Percentiles rank a stretch among this genome's conserved stretches.
These are phyloP conservation scores for Boletus tylopilopsis DNA, from an alignment of 768 basidiomycete genomes.

Conservation along the genomic window DNA sequence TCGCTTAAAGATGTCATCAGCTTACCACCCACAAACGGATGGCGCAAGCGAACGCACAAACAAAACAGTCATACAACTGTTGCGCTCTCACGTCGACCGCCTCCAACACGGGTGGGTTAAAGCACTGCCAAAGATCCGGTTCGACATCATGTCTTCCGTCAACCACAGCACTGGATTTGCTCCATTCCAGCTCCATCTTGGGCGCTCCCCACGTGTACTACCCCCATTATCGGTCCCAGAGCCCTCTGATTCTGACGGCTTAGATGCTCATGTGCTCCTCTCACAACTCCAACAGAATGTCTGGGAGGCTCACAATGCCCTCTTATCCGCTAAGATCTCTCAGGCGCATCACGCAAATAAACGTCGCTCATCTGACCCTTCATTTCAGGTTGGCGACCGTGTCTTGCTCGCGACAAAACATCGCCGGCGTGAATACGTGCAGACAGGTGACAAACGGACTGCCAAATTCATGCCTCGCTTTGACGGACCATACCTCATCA, in stretches of 20 bases:
- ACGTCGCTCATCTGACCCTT: neutral
- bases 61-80: conserved; percentile 5
- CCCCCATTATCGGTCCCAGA: no score
- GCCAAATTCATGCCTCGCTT: neutral
- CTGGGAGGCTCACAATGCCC: neutral
- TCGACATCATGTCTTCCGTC: no score
- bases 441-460: neutral
- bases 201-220: no score
- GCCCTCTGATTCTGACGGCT: no score
- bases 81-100: no score
- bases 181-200: no score
- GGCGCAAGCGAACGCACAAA: conserved; percentile 21
- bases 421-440: neutral
- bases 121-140: no score
- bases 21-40: conserved; percentile 29
- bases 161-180: no score
- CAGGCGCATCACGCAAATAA: neutral
- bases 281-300: neutral
- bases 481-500: neutral
- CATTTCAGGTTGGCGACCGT: neutral
- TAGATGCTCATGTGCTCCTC: neutral
- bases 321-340: neutral
- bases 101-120: no score
- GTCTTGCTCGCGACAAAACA: neutral
- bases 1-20: conserved; percentile 18